Evolutionary conservation across 768 basidiomycete genomes (phyloP), one percentile per base, ranked within the genome.

Genomic region (Leccinum obscurum): DNA sequence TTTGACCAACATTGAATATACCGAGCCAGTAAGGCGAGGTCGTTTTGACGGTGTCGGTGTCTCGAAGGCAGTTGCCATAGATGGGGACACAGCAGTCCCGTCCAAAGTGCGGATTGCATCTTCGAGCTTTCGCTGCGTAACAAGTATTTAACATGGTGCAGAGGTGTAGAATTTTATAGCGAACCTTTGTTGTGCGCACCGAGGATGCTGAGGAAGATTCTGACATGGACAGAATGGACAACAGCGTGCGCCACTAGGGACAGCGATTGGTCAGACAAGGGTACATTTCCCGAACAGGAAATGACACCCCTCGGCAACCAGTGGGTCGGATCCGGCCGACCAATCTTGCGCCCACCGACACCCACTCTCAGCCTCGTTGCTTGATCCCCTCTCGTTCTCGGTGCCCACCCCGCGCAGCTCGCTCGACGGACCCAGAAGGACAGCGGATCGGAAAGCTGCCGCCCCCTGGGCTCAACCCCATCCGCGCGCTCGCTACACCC

Each of bases 1-100:
- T 75, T 91, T 93, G 50, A 88, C 82, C 49, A 93, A 78, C 3
- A 89, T 89, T 2, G 90, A 86, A 71, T 92, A 93, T 3, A 93
- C 69, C 1, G 89, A 87, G 14, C 80, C 85, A 6, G 82, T 77
- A 58, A 82, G 72, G 22, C 78, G 74, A 49, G 78, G 81, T 64
- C 88, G 86, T 22, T 81, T 83, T n/a, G 85, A 76, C 17, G 83
- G 78, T 5, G 67, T 63, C 3, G 76, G 73, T 24, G 66, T 73
- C 32, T 76, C 77, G 57, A 59, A 50, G 13, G 57, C 20, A 61
- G 75, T 65, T 58, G 63, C 24, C 10, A 66, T 34, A 20, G 77
- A 75, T 8, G 70, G 65, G 2, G 81, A 66, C 15, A 76, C 74
- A 20, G 90, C 83, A 11, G 86, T 89, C 54, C 77, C 81, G 68